Evolutionary conservation across 345 rosid genomes (phyloP).

Genomic region (Boechera retrofracta): DNA sequence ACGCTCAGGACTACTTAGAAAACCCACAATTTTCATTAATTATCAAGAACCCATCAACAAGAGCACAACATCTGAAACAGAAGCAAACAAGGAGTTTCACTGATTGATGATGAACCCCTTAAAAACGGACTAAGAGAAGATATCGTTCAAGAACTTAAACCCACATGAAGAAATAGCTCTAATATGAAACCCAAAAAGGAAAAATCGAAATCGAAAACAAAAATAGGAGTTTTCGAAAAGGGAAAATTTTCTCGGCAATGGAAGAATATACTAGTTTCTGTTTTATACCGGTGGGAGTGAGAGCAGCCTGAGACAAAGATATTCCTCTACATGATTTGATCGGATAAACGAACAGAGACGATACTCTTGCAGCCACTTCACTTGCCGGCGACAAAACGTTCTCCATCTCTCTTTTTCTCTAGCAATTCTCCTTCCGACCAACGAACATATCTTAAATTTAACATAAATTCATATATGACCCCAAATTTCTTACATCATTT

Average conservation of each 20-base stretch:
- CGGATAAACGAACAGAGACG: constrained; percentile 77
- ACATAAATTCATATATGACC: not conserved
- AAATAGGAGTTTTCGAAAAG: not conserved
- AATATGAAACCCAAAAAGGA: not conserved
- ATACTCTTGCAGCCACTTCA: constrained; percentile 44
- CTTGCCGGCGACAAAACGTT: constrained; percentile 28
- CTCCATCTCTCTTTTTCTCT: constrained; percentile 33
- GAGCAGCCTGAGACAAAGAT: constrained; percentile 66
- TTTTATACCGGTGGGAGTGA: constrained; percentile 72
- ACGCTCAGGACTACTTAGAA: not conserved
- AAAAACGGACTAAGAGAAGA: not conserved
- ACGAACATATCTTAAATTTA: constrained; percentile 7
- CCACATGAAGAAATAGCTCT: constrained; percentile 5
- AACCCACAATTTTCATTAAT: not conserved
- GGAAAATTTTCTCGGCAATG: not conserved
- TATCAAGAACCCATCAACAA: too few species aligned
- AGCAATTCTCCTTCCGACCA: not conserved
- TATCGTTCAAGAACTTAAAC: not conserved
- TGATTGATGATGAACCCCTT: constrained; percentile 5
- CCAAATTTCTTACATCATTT: not conserved
- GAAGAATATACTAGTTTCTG: not conserved
- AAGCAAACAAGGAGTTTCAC: not conserved
- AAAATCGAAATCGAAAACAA: not conserved
- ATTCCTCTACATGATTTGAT: constrained; percentile 87
- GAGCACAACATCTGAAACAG: too few species aligned